Percentiles rank a stretch among this genome's conserved stretches.
Conservation (phyloP, 75 land plant species). For the Pseudotsuga menziesii region DNA sequence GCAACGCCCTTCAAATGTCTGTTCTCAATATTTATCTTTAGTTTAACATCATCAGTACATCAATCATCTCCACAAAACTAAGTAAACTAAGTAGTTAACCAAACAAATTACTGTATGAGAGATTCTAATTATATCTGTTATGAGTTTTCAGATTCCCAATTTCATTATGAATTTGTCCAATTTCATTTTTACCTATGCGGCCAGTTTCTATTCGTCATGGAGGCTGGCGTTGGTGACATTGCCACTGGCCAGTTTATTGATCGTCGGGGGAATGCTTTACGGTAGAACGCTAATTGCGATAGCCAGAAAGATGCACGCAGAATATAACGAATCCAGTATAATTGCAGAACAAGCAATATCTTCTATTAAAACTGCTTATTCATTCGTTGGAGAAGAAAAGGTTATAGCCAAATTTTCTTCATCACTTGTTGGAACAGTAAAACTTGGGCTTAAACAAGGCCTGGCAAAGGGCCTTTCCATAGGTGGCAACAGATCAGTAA, state of each 20-base stretch:
- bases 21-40: too few species aligned
- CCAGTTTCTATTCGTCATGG: conserved; percentile 45
- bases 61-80: too few species aligned
- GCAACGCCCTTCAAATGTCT: too few species aligned
- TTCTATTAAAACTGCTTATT: conserved; percentile 59
- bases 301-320: conserved; percentile 24
- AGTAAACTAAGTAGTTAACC: too few species aligned
- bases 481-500: conserved; percentile 46
- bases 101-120: too few species aligned
- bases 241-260: conserved; percentile 38
- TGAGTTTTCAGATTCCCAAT: conserved; percentile 45
- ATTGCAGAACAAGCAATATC: conserved; percentile 61
- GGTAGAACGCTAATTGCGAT: conserved; percentile 39
- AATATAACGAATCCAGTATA: conserved; percentile 44
- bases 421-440: conserved; percentile 32
- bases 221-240: conserved; percentile 43
- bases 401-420: conserved; percentile 33
- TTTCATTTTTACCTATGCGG: conserved; percentile 36
- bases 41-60: too few species aligned
- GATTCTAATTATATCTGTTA: not conserved
- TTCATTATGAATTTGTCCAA: conserved; percentile 48
- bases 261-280: conserved; percentile 52
- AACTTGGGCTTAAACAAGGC: conserved; percentile 39
- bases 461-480: conserved; percentile 51
- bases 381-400: conserved; percentile 55